phyloP scores from a whole-genome alignment of 2,329 filamentous ascomycete genomes.

The Fusarium metavorans region DNA sequence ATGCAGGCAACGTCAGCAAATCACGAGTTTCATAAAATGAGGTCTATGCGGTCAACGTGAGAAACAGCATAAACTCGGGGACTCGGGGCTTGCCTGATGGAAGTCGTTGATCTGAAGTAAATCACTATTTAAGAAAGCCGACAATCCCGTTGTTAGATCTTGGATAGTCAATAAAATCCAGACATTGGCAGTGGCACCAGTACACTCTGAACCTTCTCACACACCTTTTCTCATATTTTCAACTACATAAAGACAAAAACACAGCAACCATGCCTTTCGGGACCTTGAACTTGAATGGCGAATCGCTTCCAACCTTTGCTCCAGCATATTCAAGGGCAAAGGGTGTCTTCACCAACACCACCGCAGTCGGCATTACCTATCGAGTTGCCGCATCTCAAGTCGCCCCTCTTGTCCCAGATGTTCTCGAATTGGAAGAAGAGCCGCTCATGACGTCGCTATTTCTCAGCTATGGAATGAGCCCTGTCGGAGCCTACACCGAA shows the following conservation, averaged over 20 bases:
- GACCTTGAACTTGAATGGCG: slow-evolving; percentile 5
- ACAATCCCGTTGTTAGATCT: neutral
- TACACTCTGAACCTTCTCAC: neutral
- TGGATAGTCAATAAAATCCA: neutral
- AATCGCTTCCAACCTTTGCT: slow-evolving; percentile 16
- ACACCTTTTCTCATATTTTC: neutral
- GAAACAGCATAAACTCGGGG: neutral
- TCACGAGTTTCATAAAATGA: neutral
- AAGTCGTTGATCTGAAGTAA: neutral
- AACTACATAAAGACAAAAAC: neutral
- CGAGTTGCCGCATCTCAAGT: slow-evolving; percentile 19
- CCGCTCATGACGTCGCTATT: slow-evolving; percentile 15
- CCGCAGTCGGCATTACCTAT: slow-evolving; percentile 14
- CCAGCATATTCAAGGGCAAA: slow-evolving; percentile 13
- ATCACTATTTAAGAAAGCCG: neutral
- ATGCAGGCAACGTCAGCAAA: slow-evolving; percentile 11
- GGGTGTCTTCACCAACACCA: slow-evolving; percentile 3
- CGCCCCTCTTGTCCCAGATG: slow-evolving; percentile 7
- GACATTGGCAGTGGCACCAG: neutral
- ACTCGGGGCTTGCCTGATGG: neutral
- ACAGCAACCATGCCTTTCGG: slow-evolving; percentile 13
- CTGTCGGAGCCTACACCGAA: slow-evolving; percentile 11
- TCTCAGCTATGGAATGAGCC: slow-evolving; percentile 14
- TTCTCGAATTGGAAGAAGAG: slow-evolving; percentile 19
- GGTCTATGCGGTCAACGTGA: neutral